Evolutionary conservation across 164 flowering plant genomes (phyloP), one percentile per base, ranked within the genome.

Genomic region (Nymphaea colorata): DNA sequence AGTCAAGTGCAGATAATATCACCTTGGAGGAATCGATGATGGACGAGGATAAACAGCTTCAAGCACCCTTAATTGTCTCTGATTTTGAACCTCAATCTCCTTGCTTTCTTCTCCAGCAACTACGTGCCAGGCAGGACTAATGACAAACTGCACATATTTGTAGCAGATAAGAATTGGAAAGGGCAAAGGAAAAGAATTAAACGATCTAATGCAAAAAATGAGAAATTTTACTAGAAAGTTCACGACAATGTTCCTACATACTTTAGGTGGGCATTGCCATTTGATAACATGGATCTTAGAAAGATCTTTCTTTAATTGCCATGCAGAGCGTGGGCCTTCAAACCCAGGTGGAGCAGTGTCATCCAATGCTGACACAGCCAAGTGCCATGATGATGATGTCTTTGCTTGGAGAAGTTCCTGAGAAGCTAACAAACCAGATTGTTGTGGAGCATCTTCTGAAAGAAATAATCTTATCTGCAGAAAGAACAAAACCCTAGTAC

Each of bases 321-420:
- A 75, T 12, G 77, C 59, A 43, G 86, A 76, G 59, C 79, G 83
- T 51, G 80, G 72, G 70, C 76, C 89, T 77, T 90, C 95, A 82
- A 94, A 94, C 7, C 97, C 98, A 66, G 96, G 98, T 10, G 98
- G 98, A 59, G 88, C 75, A 69, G 72, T 67, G 42, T 88, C 96
- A 66, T 89, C 97, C 15, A 76, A 64, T 41, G 77, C 79, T 10
- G 51, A 62, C 36, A 81, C 88, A 68, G 71, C 66, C 62, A 85
- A 69, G 75, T 86, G 89, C 72, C 75, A 78, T 15, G 74, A 47
- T 82, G 83, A 82, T 70, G 86, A 83, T 60, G 85, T 45, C 78
- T 93, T 93, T 69, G 90, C 90, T 76, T 91, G 97, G 63, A 91
- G 93, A 78, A 89, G 85, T 72, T 91, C 97, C 80, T 94, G 96